Percentiles rank a stretch among this genome's conserved stretches.
Conservation (phyloP, 257 asterid species). For the Marsdenia floribunda region DNA sequence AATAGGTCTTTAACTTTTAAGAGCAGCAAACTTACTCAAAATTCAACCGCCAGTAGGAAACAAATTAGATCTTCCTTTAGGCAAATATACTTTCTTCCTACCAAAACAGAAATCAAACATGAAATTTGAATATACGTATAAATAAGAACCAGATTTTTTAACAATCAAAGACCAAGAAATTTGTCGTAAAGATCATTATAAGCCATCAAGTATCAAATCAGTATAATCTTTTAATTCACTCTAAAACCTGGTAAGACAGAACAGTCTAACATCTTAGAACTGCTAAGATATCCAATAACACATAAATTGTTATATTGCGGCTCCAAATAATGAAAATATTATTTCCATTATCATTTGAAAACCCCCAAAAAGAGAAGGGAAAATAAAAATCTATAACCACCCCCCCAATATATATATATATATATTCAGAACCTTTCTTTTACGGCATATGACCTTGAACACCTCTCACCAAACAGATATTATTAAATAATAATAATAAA, state of each 20-base stretch:
- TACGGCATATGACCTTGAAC: neutral
- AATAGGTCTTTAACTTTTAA: neutral
- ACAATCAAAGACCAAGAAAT: neutral
- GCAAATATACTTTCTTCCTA: neutral
- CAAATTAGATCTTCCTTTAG: constrained; percentile 1
- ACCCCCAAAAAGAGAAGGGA: too few species aligned
- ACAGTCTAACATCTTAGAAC: neutral
- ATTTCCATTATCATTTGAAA: neutral
- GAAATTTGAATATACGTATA: neutral
- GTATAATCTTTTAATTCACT: neutral
- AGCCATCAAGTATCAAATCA: neutral
- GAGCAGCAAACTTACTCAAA: constrained; percentile 10
- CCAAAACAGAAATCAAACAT: neutral
- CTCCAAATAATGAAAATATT: neutral
- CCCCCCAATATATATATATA: too few species aligned
- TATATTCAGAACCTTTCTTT: neutral
- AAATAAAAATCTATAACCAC: neutral
- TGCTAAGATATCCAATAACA: neutral
- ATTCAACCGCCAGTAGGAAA: neutral
- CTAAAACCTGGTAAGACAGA: neutral
- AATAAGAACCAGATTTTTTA: neutral
- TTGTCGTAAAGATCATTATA: neutral
- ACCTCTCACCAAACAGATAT: neutral
- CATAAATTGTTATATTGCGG: neutral
- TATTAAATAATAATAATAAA: neutral